Conservation (phyloP, 2,329 filamentous ascomycete species). For the Microcyclosporella mali region DNA sequence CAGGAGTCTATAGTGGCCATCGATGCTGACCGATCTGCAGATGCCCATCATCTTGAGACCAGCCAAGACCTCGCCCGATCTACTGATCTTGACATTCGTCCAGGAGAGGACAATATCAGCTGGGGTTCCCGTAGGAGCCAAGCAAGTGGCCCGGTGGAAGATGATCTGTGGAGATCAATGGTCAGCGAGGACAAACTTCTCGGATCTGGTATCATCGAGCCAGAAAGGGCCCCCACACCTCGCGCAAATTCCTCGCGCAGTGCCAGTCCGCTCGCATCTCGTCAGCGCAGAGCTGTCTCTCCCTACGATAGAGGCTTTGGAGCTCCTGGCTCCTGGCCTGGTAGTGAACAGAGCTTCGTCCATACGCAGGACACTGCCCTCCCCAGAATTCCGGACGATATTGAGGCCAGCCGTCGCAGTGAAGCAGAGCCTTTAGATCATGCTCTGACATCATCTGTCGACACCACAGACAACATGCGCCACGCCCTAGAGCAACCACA, state of each 20-base stretch:
- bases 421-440: slow-evolving; percentile 19
- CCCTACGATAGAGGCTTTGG: slow-evolving; percentile 20
- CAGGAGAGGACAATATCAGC: slow-evolving; percentile 34
- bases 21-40: slow-evolving; percentile 39
- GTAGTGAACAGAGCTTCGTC: slow-evolving; percentile 18
- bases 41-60: slow-evolving; percentile 36
- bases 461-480: slow-evolving; percentile 22
- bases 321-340: slow-evolving; percentile 28
- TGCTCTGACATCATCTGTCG: slow-evolving; percentile 6
- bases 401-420: slow-evolving; percentile 18
- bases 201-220: slow-evolving; percentile 20
- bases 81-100: slow-evolving; percentile 27
- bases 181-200: slow-evolving; percentile 28
- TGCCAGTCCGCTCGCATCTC: slow-evolving; percentile 14
- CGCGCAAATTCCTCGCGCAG: slow-evolving; percentile 13
- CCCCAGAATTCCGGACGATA: slow-evolving; percentile 24
- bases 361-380: slow-evolving; percentile 12
- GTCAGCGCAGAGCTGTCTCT: slow-evolving; percentile 20
- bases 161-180: slow-evolving; percentile 31
- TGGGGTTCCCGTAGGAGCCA: slow-evolving; percentile 31
- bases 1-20: slow-evolving; percentile 3
- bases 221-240: slow-evolving; percentile 13
- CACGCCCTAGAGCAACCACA: slow-evolving; percentile 14
- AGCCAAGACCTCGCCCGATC: slow-evolving; percentile 1
- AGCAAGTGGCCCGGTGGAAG: slow-evolving; percentile 13